Conservation (phyloP, 495 filamentous ascomycete genomes). For the Penicillium salamii region DNA sequence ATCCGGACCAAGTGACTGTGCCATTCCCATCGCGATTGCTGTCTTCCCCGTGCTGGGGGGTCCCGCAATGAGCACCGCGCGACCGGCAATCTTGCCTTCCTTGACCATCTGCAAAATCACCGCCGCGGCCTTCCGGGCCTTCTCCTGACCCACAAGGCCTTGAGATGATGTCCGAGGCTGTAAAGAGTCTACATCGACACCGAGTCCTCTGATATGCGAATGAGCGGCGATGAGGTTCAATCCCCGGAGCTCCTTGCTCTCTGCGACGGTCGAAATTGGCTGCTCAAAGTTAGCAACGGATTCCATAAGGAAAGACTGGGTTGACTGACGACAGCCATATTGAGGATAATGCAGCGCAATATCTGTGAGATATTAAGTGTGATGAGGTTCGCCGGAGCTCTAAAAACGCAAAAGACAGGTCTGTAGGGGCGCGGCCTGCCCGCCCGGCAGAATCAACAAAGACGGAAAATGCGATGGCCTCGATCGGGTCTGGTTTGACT, state of each 20-base stretch:
- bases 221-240: slow-evolving; percentile 97
- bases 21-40: slow-evolving; percentile 98
- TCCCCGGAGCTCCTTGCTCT: slow-evolving; percentile 89
- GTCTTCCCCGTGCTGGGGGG: slow-evolving; percentile 98
- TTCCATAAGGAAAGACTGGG: background rate
- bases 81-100: slow-evolving; percentile 94
- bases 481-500: no score
- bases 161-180: slow-evolving; percentile 85
- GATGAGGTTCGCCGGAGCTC: slow-evolving; percentile 11
- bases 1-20: slow-evolving; percentile 88
- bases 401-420: slow-evolving; percentile 9
- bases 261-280: slow-evolving; percentile 89
- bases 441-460: slow-evolving; percentile 8
- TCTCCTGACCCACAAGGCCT: slow-evolving; percentile 95
- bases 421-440: background rate
- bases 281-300: slow-evolving; percentile 28
- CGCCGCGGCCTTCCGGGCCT: slow-evolving; percentile 92
- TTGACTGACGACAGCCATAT: slow-evolving; percentile 44
- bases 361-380: slow-evolving; percentile 3
- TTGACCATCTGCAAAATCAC: slow-evolving; percentile 98
- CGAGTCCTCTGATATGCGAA: slow-evolving; percentile 94
- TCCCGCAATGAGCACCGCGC: slow-evolving; percentile 91
- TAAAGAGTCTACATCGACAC: slow-evolving; percentile 87
- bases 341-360: slow-evolving; percentile 5
- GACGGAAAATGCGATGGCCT: background rate